phyloP scores from a whole-genome alignment of 495 filamentous ascomycete species.

The Chaetomium tenue region DNA sequence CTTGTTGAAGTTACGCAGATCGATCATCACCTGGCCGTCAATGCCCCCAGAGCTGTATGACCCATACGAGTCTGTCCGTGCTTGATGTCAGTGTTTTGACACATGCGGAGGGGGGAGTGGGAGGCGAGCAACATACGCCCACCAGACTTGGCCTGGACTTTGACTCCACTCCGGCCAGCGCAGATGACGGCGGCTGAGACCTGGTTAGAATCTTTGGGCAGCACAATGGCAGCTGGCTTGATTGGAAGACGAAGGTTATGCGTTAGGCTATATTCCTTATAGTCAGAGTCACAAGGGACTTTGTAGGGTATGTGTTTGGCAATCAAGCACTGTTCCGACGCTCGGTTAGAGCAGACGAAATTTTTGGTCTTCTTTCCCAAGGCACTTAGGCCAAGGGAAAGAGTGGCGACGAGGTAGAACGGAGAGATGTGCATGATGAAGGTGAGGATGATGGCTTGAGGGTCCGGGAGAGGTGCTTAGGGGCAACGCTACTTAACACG shows the following conservation, averaged over 20 bases:
- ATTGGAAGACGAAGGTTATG: conserved; percentile 61
- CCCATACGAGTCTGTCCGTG: conserved; percentile 55
- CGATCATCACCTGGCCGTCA: conserved; percentile 52
- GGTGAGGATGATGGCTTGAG: background rate
- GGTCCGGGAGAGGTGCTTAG: background rate
- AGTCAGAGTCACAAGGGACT: conserved; percentile 28
- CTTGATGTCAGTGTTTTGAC: background rate
- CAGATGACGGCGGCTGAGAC: conserved; percentile 53
- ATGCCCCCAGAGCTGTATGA: conserved; percentile 52
- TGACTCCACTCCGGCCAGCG: conserved; percentile 45
- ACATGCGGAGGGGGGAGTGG: background rate
- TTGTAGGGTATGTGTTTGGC: conserved; percentile 22
- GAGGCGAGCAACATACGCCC: conserved; percentile 43
- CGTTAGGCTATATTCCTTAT: conserved; percentile 36
- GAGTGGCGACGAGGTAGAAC: background rate
- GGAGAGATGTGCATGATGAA: background rate
- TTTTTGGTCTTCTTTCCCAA: background rate
- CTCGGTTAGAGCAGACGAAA: conserved; percentile 4
- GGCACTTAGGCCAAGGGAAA: background rate
- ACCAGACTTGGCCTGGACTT: conserved; percentile 63
- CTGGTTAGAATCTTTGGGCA: conserved; percentile 51
- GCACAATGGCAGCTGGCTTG: conserved; percentile 54
- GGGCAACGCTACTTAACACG: background rate
- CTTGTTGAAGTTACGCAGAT: conserved; percentile 46
- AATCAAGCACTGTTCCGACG: conserved; percentile 20